phyloP scores from a whole-genome alignment of 1,139 yeast genomes.

The Lodderomyces oxycetoniae region DNA sequence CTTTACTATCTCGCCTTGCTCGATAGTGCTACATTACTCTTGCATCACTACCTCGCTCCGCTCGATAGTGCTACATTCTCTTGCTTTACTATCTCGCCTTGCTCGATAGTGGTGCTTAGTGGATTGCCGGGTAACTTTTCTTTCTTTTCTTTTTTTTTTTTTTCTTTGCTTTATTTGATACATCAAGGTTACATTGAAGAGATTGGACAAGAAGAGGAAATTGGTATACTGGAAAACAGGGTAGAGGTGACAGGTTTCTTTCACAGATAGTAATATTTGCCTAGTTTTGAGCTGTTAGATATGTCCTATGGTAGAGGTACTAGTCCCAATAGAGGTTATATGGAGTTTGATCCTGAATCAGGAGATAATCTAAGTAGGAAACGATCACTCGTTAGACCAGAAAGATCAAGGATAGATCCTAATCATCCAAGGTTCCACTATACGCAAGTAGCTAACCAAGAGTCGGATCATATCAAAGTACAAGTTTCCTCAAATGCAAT shows the following conservation, averaged over 20 bases:
- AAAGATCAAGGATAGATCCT: slow-evolving; percentile 62
- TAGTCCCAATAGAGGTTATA: slow-evolving; percentile 20
- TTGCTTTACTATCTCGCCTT: no score
- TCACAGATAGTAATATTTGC: no score
- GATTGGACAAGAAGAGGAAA: no score
- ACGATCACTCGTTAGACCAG: slow-evolving; percentile 74
- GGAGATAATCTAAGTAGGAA: slow-evolving; percentile 49
- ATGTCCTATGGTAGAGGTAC: slow-evolving; percentile 14
- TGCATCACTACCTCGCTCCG: not conserved
- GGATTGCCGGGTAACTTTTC: not conserved
- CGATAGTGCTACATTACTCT: no score
- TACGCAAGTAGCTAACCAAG: slow-evolving; percentile 66
- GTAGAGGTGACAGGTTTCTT: no score
- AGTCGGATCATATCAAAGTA: slow-evolving; percentile 55
- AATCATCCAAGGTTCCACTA: slow-evolving; percentile 76
- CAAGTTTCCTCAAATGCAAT: slow-evolving; percentile 73
- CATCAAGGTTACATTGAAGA: no score
- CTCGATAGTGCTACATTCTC: no score
- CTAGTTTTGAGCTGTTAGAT: no score
- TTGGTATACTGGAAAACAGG: no score
- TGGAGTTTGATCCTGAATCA: slow-evolving; percentile 46
- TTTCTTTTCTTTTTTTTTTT: not conserved
- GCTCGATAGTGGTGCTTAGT: no score
- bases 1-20: no score
- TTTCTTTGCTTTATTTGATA: no score